Base-by-base conservation (phyloP, 331 rosid genomes). In the Malus hybrid region DNA sequence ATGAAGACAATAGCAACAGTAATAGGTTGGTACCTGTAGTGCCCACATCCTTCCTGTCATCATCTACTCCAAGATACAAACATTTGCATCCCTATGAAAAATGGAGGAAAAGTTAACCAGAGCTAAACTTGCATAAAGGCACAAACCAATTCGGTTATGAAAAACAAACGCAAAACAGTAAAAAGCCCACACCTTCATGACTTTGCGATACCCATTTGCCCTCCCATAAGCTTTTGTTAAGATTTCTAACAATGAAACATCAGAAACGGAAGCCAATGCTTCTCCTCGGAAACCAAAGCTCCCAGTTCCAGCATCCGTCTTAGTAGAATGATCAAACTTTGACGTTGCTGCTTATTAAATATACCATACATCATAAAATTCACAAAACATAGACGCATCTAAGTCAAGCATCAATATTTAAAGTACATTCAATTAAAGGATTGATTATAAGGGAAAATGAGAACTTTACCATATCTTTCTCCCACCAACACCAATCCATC, bases 241-340 rank as follows among this genome's bases (percentile, higher is more conserved):
- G 69, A 94, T 88, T 83, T 94, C 97, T 82, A 94, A 73, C 85
- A 94, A 76, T 6, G 99, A 89, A 20, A 92, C 76, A 44, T 94
- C 99, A 1, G 97, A 90, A 80, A 94, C 89, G 79, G 97, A 94
- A 83, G 99, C 97, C 87, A 94, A 80, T 77, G 97, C 90, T 80
- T 94, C 97, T 76, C 99, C 99, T 52, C 96, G 90, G 73, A 86
- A 94, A 68, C 97, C 99, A 18, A 92, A 92, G 85, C 85, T 86
- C 80, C 67, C 80, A 56, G 82, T 76, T 28, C 75, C 79, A 61
- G 81, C 73, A 81, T 86, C 79, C 81, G 67, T 75, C 80, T 83
- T 90, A 76, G 76, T 81, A 76, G 80, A 83, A 82, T 77, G 76
- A 27, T 80, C 89, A 74, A 84, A 87, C 82, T 94, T 94, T 63